Conservation (phyloP, 106 monocot species). For the Dactylorhiza incarnata region DNA sequence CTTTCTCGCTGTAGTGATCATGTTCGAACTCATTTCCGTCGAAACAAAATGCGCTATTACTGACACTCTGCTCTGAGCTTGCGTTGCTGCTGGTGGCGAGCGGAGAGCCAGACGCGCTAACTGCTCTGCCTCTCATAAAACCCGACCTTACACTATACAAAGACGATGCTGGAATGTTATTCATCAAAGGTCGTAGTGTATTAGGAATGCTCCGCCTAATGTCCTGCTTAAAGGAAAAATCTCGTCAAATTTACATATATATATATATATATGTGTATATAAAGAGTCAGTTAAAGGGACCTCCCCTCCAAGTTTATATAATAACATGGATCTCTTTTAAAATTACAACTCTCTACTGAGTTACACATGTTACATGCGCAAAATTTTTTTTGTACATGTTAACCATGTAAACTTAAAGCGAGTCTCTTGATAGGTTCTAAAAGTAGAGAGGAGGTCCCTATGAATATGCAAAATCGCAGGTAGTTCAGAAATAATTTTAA, state of each 20-base stretch:
- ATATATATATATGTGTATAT: too few species aligned
- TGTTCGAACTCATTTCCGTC: slow-evolving; percentile 42
- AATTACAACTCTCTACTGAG: too few species aligned
- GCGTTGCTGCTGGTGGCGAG: slow-evolving; percentile 75
- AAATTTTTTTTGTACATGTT: too few species aligned
- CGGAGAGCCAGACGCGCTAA: slow-evolving; percentile 54
- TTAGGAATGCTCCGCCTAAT: slow-evolving; percentile 63
- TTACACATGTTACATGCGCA: too few species aligned
- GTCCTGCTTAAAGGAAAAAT: slow-evolving; percentile 20
- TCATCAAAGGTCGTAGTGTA: slow-evolving; percentile 60
- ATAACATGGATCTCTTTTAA: too few species aligned
- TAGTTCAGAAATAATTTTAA: neutral
- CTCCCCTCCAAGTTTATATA: too few species aligned
- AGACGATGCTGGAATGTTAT: slow-evolving; percentile 74
- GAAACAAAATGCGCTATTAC: slow-evolving; percentile 24
- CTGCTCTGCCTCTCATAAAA: slow-evolving; percentile 26
- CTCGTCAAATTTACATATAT: neutral
- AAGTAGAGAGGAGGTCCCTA: too few species aligned
- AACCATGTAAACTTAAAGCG: too few species aligned
- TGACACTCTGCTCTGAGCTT: slow-evolving; percentile 62
- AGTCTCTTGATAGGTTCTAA: too few species aligned
- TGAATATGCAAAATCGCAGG: neutral
- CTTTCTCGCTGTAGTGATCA: slow-evolving; percentile 30
- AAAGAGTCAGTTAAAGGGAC: too few species aligned
- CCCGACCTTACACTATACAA: slow-evolving; percentile 73